phyloP scores from a whole-genome alignment of 257 asterid genomes.

The Rubia yunnanensis region DNA sequence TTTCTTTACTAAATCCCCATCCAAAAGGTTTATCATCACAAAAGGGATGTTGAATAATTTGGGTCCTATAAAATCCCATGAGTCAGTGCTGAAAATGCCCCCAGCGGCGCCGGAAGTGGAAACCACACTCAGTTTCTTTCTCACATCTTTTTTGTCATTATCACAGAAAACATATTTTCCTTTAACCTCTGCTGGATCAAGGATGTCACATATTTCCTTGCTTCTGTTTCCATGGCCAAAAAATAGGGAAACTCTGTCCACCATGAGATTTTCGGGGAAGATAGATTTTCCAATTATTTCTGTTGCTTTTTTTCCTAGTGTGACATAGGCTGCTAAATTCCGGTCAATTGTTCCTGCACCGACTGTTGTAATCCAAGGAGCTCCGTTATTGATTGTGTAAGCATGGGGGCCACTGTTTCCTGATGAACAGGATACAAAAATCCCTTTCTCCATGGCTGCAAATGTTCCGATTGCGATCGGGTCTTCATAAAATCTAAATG shows the following conservation, averaged over 20 bases:
- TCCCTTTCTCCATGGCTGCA: constrained; percentile 5
- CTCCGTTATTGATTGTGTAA: constrained; percentile 1
- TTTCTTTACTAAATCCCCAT: constrained; percentile 4
- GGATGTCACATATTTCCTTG: too few species aligned
- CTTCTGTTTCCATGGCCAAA: too few species aligned
- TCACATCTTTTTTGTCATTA: not conserved
- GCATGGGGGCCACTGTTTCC: constrained; percentile 19
- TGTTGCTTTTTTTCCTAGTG: constrained; percentile 4
- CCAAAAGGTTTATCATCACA: not conserved
- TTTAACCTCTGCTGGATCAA: too few species aligned
- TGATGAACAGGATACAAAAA: constrained; percentile 14
- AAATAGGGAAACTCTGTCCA: too few species aligned
- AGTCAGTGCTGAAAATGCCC: constrained; percentile 10
- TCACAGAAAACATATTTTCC: constrained; percentile 13
- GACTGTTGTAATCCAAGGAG: too few species aligned
- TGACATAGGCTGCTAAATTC: constrained; percentile 13
- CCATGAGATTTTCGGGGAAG: constrained; percentile 10
- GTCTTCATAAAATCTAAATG: constrained; percentile 5
- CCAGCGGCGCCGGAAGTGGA: constrained; percentile 5
- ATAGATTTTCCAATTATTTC: constrained; percentile 4
- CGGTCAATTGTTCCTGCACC: constrained; percentile 17
- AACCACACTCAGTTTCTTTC: not conserved
- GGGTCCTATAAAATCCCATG: not conserved
- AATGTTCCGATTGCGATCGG: constrained; percentile 17
- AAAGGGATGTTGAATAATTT: not conserved